Evolutionary conservation across 2,329 filamentous ascomycete genomes (phyloP).

Genomic region (Lomentospora prolificans): DNA sequence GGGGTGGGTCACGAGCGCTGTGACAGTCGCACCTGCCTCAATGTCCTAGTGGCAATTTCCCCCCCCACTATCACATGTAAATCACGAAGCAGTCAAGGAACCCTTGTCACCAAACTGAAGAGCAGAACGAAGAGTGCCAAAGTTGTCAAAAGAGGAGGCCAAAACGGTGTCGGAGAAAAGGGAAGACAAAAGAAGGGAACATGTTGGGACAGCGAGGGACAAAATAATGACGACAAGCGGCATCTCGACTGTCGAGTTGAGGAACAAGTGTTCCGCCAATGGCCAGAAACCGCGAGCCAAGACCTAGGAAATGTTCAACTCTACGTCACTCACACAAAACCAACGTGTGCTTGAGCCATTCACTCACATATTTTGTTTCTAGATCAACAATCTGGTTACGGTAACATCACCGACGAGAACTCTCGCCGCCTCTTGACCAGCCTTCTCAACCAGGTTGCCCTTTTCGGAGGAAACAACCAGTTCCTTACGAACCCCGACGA

Average conservation of each 20-base stretch:
- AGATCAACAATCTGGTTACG: conserved; percentile 5
- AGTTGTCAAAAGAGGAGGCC: neutral
- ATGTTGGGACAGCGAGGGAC: neutral
- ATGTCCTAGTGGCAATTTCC: neutral
- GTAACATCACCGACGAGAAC: conserved; percentile 2
- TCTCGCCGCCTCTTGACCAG: conserved; percentile 3
- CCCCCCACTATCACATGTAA: conserved; percentile 7
- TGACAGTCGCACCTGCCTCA: neutral
- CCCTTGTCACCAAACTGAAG: neutral
- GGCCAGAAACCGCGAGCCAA: too few relatives aligned
- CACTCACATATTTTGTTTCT: too few relatives aligned
- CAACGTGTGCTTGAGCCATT: too few relatives aligned
- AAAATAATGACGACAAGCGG: neutral
- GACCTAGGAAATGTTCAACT: too few relatives aligned
- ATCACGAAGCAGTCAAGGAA: neutral
- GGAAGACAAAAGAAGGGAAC: neutral
- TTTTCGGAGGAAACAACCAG: conserved; percentile 16
- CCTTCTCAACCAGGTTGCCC: conserved; percentile 7
- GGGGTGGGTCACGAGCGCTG: neutral
- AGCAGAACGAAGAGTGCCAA: neutral
- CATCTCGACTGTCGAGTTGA: too few relatives aligned
- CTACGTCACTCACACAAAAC: too few relatives aligned
- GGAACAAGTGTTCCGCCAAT: neutral
- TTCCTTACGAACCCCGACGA: conserved; percentile 38
- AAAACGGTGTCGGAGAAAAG: neutral